phyloP scores from a whole-genome alignment of 1,139 yeast genomes.

The Nakaseomyces bracarensis region DNA sequence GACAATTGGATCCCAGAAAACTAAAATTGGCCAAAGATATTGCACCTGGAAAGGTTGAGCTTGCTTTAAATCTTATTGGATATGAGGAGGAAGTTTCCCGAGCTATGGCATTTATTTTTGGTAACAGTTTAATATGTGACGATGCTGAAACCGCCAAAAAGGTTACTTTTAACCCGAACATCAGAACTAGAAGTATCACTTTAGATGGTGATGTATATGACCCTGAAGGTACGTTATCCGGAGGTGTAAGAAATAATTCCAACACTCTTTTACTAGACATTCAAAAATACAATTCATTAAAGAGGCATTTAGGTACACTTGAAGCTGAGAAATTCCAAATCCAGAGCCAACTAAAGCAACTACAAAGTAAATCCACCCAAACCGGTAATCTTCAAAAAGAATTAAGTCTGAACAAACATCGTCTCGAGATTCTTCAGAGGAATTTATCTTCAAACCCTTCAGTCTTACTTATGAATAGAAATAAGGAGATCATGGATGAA shows the following conservation, averaged over 20 bases:
- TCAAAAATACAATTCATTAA: conserved; percentile 56
- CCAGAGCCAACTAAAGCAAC: conserved; percentile 37
- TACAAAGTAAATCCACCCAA: conserved; percentile 41
- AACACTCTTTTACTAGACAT: conserved; percentile 56
- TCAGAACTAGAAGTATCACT: conserved; percentile 81
- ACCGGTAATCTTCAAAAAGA: conserved; percentile 59
- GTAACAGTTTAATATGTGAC: conserved; percentile 73
- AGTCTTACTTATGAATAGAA: conserved; percentile 40
- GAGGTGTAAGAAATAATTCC: conserved; percentile 70
- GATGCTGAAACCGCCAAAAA: conserved; percentile 83
- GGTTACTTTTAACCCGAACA: conserved; percentile 77
- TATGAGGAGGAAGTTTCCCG: conserved; percentile 60
- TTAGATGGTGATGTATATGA: conserved; percentile 91
- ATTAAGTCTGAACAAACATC: conserved; percentile 58
- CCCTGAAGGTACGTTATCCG: conserved; percentile 92
- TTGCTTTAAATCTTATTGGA: conserved; percentile 73
- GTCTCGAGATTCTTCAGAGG: conserved; percentile 52
- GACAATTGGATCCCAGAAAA: conserved; percentile 38
- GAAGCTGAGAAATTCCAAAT: conserved; percentile 38
- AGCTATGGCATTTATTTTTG: conserved; percentile 92
- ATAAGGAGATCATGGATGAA: conserved; percentile 43
- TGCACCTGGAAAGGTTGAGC: conserved; percentile 71
- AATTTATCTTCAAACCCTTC: conserved; percentile 57
- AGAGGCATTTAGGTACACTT: conserved; percentile 39
- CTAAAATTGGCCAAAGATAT: conserved; percentile 52